A percentile compares a stretch with the other conserved stretches of the same genome.
Conservation (phyloP, 164 flowering plant species). For the Macadamia tetraphylla region DNA sequence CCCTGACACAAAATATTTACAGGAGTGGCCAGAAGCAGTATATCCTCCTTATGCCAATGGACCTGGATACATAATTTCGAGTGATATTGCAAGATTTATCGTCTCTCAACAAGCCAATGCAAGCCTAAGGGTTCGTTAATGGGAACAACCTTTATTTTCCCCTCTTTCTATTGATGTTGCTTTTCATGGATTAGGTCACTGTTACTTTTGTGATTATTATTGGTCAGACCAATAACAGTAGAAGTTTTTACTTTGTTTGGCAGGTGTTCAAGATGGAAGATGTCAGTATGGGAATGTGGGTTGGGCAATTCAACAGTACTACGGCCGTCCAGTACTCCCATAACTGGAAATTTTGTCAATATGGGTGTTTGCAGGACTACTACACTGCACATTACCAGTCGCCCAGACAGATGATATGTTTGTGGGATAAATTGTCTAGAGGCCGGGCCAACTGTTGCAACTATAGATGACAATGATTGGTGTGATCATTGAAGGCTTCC, state of each 20-base stretch:
- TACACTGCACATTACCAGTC: conserved; percentile 8
- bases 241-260: conserved; percentile 14
- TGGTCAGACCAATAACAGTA: conserved; percentile 1
- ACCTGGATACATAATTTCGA: conserved; percentile 63
- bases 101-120: conserved; percentile 42
- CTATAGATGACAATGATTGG: background rate
- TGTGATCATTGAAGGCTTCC: background rate
- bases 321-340: conserved; percentile 2
- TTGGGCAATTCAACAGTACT: conserved; percentile 41
- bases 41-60: conserved; percentile 86
- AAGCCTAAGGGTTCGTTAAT: conserved; percentile 46
- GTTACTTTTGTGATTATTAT: background rate
- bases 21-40: conserved; percentile 78
- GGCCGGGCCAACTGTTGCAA: conserved; percentile 5
- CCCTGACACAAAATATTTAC: conserved; percentile 1
- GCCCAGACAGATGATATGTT: conserved; percentile 6
- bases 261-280: conserved; percentile 70
- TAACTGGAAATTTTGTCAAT: conserved; percentile 5
- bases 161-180: background rate
- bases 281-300: conserved; percentile 66
- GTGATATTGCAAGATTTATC: conserved; percentile 51
- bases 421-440: conserved; percentile 5
- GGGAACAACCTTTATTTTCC: background rate
- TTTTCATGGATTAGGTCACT: background rate
- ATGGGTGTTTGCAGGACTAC: conserved; percentile 5